phyloP scores from a whole-genome alignment of 805 yeast species.

The Zygotorulaspora danielsina region DNA sequence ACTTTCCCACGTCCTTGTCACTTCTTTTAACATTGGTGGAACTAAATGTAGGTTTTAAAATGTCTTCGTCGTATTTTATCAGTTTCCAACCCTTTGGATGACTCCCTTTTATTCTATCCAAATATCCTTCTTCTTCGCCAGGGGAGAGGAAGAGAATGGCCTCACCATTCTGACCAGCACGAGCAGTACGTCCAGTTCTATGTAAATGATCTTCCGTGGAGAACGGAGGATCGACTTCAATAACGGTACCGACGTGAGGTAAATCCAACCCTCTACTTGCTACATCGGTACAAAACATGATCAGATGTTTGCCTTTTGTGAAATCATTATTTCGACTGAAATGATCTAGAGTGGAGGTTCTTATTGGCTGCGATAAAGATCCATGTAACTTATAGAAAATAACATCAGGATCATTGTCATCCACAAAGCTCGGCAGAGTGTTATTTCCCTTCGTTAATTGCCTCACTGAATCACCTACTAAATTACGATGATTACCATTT shows the following conservation, averaged over 20 bases:
- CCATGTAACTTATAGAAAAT: slow-evolving; percentile 80
- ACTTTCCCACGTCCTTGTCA: slow-evolving; percentile 32
- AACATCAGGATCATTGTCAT: slow-evolving; percentile 38
- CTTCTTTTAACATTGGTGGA: slow-evolving; percentile 31
- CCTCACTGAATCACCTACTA: slow-evolving; percentile 36
- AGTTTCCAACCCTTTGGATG: slow-evolving; percentile 55
- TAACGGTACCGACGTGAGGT: slow-evolving; percentile 76
- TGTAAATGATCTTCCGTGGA: slow-evolving; percentile 92
- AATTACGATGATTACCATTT: slow-evolving; percentile 43
- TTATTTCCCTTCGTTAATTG: slow-evolving; percentile 27
- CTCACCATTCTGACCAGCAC: slow-evolving; percentile 86
- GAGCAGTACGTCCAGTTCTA: slow-evolving; percentile 95
- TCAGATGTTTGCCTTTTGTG: slow-evolving; percentile 48
- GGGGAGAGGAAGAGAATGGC: slow-evolving; percentile 80
- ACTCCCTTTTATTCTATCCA: slow-evolving; percentile 53
- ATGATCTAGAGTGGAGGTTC: slow-evolving; percentile 70
- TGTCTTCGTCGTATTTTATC: slow-evolving; percentile 45
- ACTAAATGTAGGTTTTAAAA: slow-evolving; percentile 37
- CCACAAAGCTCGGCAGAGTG: slow-evolving; percentile 34
- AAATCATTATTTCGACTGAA: slow-evolving; percentile 45
- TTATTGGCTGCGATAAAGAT: slow-evolving; percentile 74
- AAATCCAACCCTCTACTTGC: slow-evolving; percentile 96
- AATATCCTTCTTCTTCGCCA: slow-evolving; percentile 81
- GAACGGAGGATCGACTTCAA: slow-evolving; percentile 95
- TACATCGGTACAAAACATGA: slow-evolving; percentile 93